Evolutionary conservation across 169 alveolate genomes (phyloP), one percentile per base, ranked within the genome.

Genomic region (Plasmodium adleri): DNA sequence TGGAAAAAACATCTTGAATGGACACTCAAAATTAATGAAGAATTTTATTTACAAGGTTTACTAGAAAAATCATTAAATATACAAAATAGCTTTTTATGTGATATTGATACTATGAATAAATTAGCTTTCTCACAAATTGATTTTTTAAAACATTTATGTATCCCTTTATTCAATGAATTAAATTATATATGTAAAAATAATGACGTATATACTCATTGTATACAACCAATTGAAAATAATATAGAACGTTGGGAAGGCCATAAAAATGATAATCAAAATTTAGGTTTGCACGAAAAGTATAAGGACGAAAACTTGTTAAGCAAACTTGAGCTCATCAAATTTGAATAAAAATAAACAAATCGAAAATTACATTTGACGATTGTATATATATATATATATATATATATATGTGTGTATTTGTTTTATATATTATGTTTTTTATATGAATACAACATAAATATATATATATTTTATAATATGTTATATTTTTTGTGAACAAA

Each of bases 31-130:
- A 94, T 97, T 24, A 93, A 94, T 24, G 98, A 97, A 87, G 99
- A 97, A 93, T 97, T 96, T 90, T 96, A 96, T 95, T 72, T 92
- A 50, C 99, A 97, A 80, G 99, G 98, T 1, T 95, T 90, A 60
- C 89, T 92, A 63, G 96, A 93, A 74, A 88, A 88, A 78, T 60
- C 90, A 62, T 75, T 92, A 58, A 80, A 93, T 49, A 89, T 93
- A 72, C 92, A 95, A 1, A 85, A 90, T 50, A 83, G 92, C 15
- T 74, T 92, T 50, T 85, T 93, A 62, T 93, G 89, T 73, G 96
- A 93, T 88, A 74, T 93, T 63, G 88, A 74, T 20, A 58, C 93
- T 50, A 76, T 92, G 28, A 88, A 75, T 26, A 92, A 93, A 32
- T 75, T 93, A 50, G 92, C 96, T 39, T 63, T 52, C 45, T 88